These are phyloP conservation scores for Nothophoma quercina DNA, from an alignment of 2,329 filamentous ascomycete genomes.

Conservation along the genomic window DNA sequence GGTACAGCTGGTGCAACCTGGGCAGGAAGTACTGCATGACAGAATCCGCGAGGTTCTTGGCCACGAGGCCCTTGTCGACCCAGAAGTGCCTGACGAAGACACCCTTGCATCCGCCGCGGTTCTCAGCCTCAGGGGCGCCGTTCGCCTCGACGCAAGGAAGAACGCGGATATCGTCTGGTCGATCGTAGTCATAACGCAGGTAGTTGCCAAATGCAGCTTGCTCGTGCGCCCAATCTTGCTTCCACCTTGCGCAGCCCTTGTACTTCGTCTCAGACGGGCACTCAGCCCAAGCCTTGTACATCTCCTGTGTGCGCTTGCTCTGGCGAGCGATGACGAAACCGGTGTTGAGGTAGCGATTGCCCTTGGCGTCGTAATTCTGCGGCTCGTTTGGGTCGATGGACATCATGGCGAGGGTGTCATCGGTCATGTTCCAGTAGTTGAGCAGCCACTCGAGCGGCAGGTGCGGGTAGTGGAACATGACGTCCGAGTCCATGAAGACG, in stretches of 20 bases:
- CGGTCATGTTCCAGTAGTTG: constrained; percentile 58
- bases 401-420: constrained; percentile 57
- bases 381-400: constrained; percentile 55
- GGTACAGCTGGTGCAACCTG: constrained; percentile 43
- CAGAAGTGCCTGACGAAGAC: constrained; percentile 51
- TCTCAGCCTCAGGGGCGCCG: constrained; percentile 45
- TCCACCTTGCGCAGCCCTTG: constrained; percentile 47
- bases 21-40: constrained; percentile 50
- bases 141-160: constrained; percentile 51
- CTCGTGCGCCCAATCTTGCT: constrained; percentile 47
- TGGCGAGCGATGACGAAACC: constrained; percentile 56
- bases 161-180: constrained; percentile 47
- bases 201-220: constrained; percentile 51
- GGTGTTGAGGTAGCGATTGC: constrained; percentile 54
- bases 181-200: constrained; percentile 49
- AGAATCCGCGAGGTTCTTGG: constrained; percentile 41
- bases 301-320: constrained; percentile 47
- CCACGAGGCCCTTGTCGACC: constrained; percentile 46
- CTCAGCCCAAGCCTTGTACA: constrained; percentile 50
- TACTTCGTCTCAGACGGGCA: constrained; percentile 48
- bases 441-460: constrained; percentile 60
- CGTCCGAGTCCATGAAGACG: constrained; percentile 61
- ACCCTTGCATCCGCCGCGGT: constrained; percentile 47
- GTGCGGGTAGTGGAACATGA: constrained; percentile 56
- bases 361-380: constrained; percentile 53